Evolutionary conservation across 192 early-diverging fungal genomes (phyloP).

Genomic region (Coemansia sp.): DNA sequence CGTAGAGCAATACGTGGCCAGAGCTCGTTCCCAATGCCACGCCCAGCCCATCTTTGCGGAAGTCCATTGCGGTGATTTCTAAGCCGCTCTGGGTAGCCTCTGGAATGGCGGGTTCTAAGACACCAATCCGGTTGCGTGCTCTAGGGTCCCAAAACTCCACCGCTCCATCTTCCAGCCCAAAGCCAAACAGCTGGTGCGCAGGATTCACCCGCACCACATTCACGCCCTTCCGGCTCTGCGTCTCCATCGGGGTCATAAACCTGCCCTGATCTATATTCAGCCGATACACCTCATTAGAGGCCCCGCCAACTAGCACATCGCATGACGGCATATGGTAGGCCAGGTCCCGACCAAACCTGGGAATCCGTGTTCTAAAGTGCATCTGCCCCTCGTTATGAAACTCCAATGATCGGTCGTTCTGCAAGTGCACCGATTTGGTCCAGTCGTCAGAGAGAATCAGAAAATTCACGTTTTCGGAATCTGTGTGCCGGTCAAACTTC

Average conservation of each 20-base stretch:
- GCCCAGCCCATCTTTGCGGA: conserved; percentile 81
- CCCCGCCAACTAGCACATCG: conserved; percentile 81
- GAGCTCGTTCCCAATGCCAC: conserved; percentile 85
- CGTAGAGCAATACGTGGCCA: conserved; percentile 90
- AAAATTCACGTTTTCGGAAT: conserved; percentile 89
- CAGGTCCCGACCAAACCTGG: conserved; percentile 89
- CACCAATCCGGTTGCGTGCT: conserved; percentile 69
- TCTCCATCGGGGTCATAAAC: conserved; percentile 81
- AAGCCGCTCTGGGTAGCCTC: conserved; percentile 22
- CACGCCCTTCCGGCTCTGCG: conserved; percentile 64
- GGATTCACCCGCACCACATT: conserved; percentile 79
- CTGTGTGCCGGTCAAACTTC: conserved; percentile 97
- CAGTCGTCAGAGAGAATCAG: conserved; percentile 90
- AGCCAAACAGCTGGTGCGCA: conserved; percentile 88
- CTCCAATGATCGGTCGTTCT: conserved; percentile 86
- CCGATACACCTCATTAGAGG: conserved; percentile 80
- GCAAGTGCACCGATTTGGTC: conserved; percentile 92
- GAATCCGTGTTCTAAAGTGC: conserved; percentile 91
- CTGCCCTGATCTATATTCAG: conserved; percentile 91
- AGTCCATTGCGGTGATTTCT: conserved; percentile 76
- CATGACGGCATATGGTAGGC: conserved; percentile 90
- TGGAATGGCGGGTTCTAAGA: conserved; percentile 58
- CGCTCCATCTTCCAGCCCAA: conserved; percentile 81
- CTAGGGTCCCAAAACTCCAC: conserved; percentile 98
- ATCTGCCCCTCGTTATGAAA: conserved; percentile 94